A percentile compares a stretch with the other conserved stretches of the same genome.
Conservation (phyloP, 495 filamentous ascomycete species). For the Lepraria neglecta region DNA sequence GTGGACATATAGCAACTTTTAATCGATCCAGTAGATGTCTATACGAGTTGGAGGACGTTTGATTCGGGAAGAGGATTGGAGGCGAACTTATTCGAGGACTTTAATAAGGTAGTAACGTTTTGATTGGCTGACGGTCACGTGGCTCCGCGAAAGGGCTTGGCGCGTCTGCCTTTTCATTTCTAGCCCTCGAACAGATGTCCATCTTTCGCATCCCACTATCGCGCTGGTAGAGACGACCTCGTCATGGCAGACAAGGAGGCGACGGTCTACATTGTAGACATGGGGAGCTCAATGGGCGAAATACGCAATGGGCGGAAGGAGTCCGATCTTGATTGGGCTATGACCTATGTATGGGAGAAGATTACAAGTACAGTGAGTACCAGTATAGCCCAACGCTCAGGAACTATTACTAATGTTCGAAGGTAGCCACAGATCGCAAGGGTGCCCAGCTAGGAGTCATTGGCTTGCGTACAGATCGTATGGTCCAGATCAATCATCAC, state of each 20-base stretch:
- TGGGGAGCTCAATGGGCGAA: constrained; percentile 76
- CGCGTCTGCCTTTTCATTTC: neutral
- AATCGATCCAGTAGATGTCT: no score
- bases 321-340: constrained; percentile 79
- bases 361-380: constrained; percentile 67
- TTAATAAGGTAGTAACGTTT: no score
- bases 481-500: constrained; percentile 21
- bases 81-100: no score
- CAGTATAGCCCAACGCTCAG: neutral
- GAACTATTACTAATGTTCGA: constrained; percentile 13
- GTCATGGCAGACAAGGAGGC: constrained; percentile 91
- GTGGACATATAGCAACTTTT: no score
- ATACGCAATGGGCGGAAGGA: constrained; percentile 64
- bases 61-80: no score
- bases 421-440: constrained; percentile 77
- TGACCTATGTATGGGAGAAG: constrained; percentile 95
- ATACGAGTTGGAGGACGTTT: no score
- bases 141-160: neutral
- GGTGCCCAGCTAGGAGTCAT: constrained; percentile 74
- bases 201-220: neutral
- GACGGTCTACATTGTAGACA: constrained; percentile 84
- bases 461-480: constrained; percentile 72
- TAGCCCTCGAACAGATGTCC: no score
- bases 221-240: neutral
- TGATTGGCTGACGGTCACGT: neutral